These are phyloP conservation scores for Silene conica DNA, from an alignment of 148 eudicot species.

Conservation along the genomic window DNA sequence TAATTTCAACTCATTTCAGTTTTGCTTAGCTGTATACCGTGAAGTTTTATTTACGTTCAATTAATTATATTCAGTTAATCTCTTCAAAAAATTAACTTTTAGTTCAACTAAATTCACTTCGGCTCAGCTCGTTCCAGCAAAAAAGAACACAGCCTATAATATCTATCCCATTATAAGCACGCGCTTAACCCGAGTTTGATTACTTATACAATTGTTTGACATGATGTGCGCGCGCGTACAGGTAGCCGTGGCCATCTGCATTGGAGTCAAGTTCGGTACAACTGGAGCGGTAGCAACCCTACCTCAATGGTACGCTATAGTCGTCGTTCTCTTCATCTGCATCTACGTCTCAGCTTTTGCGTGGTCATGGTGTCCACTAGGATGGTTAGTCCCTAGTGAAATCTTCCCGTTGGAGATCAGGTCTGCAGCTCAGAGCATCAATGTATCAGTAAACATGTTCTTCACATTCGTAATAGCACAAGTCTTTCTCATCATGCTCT, in stretches of 20 bases:
- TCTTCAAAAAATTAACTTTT: no score
- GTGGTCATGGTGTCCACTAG: slow-evolving; percentile 91
- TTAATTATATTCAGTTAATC: no score
- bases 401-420: slow-evolving; percentile 82
- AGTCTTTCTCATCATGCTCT: slow-evolving; percentile 58
- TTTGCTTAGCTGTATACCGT: no score
- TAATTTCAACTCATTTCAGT: no score
- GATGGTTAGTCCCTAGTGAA: slow-evolving; percentile 81
- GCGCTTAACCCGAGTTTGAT: no score
- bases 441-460: slow-evolving; percentile 75
- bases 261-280: slow-evolving; percentile 55
- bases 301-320: slow-evolving; percentile 62
- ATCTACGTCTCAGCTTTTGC: slow-evolving; percentile 72
- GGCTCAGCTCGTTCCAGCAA: no score
- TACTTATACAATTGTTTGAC: no score
- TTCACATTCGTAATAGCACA: slow-evolving; percentile 72
- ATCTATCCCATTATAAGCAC: no score
- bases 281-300: slow-evolving; percentile 36
- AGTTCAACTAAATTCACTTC: no score
- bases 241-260: slow-evolving; percentile 57
- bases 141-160: no score
- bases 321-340: slow-evolving; percentile 77
- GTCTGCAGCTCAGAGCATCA: slow-evolving; percentile 69
- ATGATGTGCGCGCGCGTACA: no score
- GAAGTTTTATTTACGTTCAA: no score